Percentiles rank a stretch among this genome's conserved stretches.
These are phyloP conservation scores for Talaromyces islandicus DNA, from an alignment of 2,329 filamentous ascomycete genomes.

Conservation along the genomic window DNA sequence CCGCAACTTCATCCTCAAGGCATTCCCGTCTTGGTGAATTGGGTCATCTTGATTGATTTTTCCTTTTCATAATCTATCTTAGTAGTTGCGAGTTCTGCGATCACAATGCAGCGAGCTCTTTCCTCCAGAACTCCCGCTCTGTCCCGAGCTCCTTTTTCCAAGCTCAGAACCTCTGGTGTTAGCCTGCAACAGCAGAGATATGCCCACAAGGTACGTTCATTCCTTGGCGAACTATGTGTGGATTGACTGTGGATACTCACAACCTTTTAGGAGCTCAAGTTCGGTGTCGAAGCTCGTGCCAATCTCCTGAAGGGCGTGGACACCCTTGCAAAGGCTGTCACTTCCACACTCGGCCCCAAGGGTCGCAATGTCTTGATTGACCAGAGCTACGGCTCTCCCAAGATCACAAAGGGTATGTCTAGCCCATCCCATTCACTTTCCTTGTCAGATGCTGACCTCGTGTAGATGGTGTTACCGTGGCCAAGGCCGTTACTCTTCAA, in stretches of 20 bases:
- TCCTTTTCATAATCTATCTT: constrained; percentile 17
- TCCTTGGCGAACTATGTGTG: background rate
- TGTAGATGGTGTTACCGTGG: constrained; percentile 79
- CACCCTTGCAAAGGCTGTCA: constrained; percentile 91
- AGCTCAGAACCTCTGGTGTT: constrained; percentile 60
- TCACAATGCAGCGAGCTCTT: constrained; percentile 91
- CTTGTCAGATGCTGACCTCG: constrained; percentile 22
- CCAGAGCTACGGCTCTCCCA: constrained; percentile 96
- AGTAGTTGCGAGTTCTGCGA: constrained; percentile 13
- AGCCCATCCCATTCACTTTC: background rate
- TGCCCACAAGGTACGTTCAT: constrained; percentile 78
- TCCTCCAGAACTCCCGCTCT: constrained; percentile 77
- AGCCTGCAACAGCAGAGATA: constrained; percentile 86
- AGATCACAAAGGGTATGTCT: constrained; percentile 92
- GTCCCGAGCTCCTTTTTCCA: constrained; percentile 56
- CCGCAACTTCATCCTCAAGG: constrained; percentile 18
- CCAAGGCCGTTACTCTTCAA: constrained; percentile 83
- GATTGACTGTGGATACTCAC: constrained; percentile 20
- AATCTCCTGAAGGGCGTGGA: constrained; percentile 89
- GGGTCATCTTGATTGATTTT: constrained; percentile 17
- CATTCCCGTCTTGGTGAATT: constrained; percentile 29
- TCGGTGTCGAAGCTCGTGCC: constrained; percentile 90
- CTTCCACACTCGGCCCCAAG: constrained; percentile 94
- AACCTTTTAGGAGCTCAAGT: constrained; percentile 77
- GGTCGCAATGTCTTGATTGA: constrained; percentile 98